Base-by-base conservation (phyloP, 805 yeast species). In the Yamadazyma tumulicola region DNA sequence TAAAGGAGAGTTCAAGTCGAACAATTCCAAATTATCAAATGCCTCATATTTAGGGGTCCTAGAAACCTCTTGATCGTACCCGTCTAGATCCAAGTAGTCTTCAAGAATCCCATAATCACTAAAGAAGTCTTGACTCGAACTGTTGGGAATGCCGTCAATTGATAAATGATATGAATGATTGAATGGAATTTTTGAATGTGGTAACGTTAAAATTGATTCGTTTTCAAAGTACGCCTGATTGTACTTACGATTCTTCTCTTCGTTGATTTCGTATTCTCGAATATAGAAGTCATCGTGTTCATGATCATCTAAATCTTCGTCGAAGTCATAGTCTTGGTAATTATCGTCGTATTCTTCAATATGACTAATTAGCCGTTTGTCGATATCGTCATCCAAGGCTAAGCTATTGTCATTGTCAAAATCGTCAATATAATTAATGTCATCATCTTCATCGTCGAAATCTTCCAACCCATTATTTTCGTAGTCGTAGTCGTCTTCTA, bases 381-480 rank as follows among this genome's bases (percentile, higher is more conserved):
- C 33, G 5, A 20, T 10, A 13, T 28, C 33, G n/a, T 25, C 27
- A 14, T 26, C 19, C n/a, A 13, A 16, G 6, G n/a, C 16, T 12
- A n/a, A 21, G 23, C 23, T 21, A 21, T 8, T 24, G n/a, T 26
- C 49, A 7, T 47, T 53, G n/a, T 42, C 49, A 32, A 49, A 49
- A 11, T 42, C 40, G 8, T 48, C 48, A 15, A 52, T 51, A 32
- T 54, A 54, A 21, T 47, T 41, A 4, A 46, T 45, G 8, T 38
- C 42, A 12, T 46, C 51, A 26, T 48, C 57, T 9, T 19, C 21
- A 21, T 32, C 27, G 13, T 48, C 54, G 19, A 41, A 47, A 22
- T 61, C 64, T 12, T 52, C 64, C 32, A 61, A 36, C 2, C 72
- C 72, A 37, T 67, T 66, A 42, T 66, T 65, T 27, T 67, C 72